Conservation (phyloP, 2,329 filamentous ascomycete genomes). For the Simplicillium aogashimaense region DNA sequence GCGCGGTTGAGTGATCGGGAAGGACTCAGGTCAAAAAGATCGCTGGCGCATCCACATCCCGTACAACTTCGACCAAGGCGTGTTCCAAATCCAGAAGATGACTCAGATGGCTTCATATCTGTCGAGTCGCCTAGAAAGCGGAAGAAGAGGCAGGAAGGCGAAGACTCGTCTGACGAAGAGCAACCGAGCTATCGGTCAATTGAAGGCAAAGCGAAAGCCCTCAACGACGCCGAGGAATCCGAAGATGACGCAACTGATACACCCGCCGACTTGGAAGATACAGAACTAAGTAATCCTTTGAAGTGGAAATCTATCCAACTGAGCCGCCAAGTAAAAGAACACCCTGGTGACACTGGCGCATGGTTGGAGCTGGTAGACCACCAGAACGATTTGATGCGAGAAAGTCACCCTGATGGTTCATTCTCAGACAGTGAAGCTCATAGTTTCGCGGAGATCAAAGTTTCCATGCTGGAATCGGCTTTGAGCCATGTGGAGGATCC, state of each 20-base stretch:
- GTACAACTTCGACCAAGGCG: slow-evolving; percentile 27
- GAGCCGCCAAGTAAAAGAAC: slow-evolving; percentile 50
- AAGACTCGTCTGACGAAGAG: slow-evolving; percentile 34
- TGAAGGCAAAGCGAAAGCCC: slow-evolving; percentile 47
- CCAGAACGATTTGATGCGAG: slow-evolving; percentile 58
- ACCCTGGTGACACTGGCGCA: slow-evolving; percentile 55
- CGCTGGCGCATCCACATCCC: slow-evolving; percentile 24
- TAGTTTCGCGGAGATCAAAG: slow-evolving; percentile 68
- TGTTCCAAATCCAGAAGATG: slow-evolving; percentile 10
- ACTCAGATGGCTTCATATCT: slow-evolving; percentile 37
- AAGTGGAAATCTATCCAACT: slow-evolving; percentile 51
- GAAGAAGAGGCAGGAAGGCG: slow-evolving; percentile 20
- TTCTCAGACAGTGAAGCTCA: slow-evolving; percentile 50
- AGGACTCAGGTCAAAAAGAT: slow-evolving; percentile 9
- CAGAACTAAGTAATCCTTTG: slow-evolving; percentile 31
- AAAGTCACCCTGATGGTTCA: slow-evolving; percentile 31
- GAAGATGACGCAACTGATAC: slow-evolving; percentile 34
- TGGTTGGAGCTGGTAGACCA: slow-evolving; percentile 76
- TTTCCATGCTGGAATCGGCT: slow-evolving; percentile 72
- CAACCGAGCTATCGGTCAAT: slow-evolving; percentile 55
- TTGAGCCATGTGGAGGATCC: slow-evolving; percentile 42
- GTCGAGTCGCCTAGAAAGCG: slow-evolving; percentile 32
- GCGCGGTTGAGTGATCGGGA: slow-evolving; percentile 4
- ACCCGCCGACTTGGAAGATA: slow-evolving; percentile 22
- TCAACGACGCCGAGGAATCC: slow-evolving; percentile 36